phyloP scores from a whole-genome alignment of 202 grass and related monocot genomes.

The Schoenoplectus tabernaemontani region DNA sequence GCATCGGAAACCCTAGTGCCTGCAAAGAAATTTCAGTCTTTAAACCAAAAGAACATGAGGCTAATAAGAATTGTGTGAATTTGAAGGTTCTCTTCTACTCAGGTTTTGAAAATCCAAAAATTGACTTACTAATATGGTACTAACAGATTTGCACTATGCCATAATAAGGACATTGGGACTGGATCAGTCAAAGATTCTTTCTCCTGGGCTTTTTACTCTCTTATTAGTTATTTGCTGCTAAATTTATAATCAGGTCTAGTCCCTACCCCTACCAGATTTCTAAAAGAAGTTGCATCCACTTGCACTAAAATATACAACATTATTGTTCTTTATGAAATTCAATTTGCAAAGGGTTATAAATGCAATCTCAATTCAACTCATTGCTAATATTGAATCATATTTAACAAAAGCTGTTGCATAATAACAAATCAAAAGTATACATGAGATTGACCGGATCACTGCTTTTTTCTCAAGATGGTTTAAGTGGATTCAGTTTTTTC shows the following conservation, averaged over 20 bases:
- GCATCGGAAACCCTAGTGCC: slow-evolving; percentile 96
- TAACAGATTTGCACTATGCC: neutral
- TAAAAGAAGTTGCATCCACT: neutral
- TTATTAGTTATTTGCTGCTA: neutral
- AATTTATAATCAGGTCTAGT: neutral
- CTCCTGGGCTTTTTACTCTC: neutral
- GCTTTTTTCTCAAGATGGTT: neutral
- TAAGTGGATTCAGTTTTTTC: neutral
- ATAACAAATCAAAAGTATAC: neutral
- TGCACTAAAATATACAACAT: neutral
- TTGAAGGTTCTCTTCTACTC: neutral
- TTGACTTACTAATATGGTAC: neutral
- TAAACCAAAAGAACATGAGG: neutral
- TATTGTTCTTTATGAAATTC: neutral
- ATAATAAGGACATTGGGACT: neutral
- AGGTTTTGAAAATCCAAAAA: neutral
- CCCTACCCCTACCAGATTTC: neutral
- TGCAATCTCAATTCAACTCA: neutral
- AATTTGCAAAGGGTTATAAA: neutral
- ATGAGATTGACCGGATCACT: neutral
- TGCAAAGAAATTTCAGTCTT: slow-evolving; percentile 19
- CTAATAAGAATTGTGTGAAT: neutral
- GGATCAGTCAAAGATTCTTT: neutral
- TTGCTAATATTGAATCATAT: neutral
- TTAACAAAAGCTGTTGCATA: neutral